Evolutionary conservation across 1,139 yeast genomes (phyloP).

Genomic region (Nakaseomyces kungkrabaensis): DNA sequence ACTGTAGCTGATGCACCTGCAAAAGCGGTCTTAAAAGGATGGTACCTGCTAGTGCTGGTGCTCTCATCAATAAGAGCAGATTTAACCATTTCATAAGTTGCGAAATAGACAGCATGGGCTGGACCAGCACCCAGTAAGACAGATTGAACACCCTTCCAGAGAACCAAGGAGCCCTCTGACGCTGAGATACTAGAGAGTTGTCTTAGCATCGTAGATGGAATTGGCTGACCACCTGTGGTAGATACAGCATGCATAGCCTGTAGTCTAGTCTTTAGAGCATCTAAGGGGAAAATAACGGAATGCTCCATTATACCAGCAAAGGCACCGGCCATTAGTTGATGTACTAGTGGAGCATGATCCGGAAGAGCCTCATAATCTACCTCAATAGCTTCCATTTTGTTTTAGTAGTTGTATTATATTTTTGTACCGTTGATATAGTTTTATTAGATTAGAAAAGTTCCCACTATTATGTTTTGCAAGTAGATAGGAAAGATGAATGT

Average conservation of each 20-base stretch:
- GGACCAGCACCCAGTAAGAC: conserved; percentile 97
- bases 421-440: neutral
- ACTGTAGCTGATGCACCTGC: conserved; percentile 91
- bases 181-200: conserved; percentile 69
- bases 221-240: conserved; percentile 25
- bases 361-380: conserved; percentile 88
- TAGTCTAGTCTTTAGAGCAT: conserved; percentile 91
- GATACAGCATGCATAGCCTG: conserved; percentile 42
- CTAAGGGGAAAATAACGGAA: conserved; percentile 93
- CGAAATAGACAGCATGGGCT: conserved; percentile 93
- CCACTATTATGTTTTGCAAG: too few species aligned
- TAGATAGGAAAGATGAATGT: too few species aligned
- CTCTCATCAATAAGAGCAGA: conserved; percentile 20
- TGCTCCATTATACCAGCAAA: conserved; percentile 98
- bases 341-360: conserved; percentile 68
- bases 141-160: conserved; percentile 92
- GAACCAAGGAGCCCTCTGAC: conserved; percentile 76
- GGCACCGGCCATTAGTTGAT: conserved; percentile 86
- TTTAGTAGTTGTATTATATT: neutral
- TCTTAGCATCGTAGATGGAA: conserved; percentile 35
- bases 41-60: conserved; percentile 26
- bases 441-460: too few species aligned
- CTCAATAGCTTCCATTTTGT: neutral
- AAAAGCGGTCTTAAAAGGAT: conserved; percentile 69
- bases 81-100: conserved; percentile 83